Evolutionary conservation across 179 eudicot species (phyloP), one percentile per base, ranked within the genome.

Genomic region (Camellia oleifera): DNA sequence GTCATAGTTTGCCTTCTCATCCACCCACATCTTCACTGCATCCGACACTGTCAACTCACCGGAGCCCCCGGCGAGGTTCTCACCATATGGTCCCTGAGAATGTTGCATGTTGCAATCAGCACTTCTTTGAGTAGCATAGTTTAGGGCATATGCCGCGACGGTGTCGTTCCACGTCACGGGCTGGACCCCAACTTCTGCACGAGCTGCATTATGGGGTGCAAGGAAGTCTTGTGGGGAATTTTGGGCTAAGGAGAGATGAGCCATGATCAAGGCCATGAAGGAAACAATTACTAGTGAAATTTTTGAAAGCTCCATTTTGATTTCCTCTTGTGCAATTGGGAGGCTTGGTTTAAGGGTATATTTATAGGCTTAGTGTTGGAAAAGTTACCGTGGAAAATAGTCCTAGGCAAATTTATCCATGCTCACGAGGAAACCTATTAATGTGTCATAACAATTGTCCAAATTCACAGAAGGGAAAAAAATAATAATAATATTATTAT

Each of bases 1-100:
- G 71, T 87, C 60, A 13, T 86, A 88, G 73, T 77, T 7, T 15
- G 60, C 17, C 79, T 79, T 82, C 79, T 89, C 86, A 4, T 4
- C 65, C 0, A 82, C 87, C 90, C 91, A 92, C 66, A 87, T 0
- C 26, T 50, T 15, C 2, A 92, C 92, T 0, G 91, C 96, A 0
- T 42, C 80, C 0, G 15, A 10, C 2, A 83, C 91, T 0, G 85
- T 80, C 26, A 87, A 77, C 50, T 63, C 80, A 0, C 86, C 87
- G 2, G 80, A 20, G 5, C 87, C 87, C 54, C 0, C 1, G 3
- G 91, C 91, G 0, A 89, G 20, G 79, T 91, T 91, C 79, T 92
- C 90, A 0, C 97, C 94, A 15, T 88, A 89, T 0, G 80, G 88
- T 1, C 87, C 82, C 4, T 20, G 7, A 0, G 94, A 92, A 42